Base-by-base conservation (phyloP, 2,329 filamentous ascomycete species). In the Cytospora leucostoma region DNA sequence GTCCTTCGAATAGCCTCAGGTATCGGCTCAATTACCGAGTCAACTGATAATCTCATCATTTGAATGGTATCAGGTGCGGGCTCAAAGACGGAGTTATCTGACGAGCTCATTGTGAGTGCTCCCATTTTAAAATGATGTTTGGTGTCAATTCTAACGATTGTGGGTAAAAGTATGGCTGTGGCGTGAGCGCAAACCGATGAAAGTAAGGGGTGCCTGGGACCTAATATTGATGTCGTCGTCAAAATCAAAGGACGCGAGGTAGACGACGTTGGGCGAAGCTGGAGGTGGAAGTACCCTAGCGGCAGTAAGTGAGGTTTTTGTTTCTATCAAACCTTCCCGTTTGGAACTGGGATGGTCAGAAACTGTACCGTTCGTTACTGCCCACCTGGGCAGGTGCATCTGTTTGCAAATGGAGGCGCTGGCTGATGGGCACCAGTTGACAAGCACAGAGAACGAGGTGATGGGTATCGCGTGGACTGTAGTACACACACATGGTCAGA, bases 401-500 rank as follows among this genome's bases (percentile, higher is more conserved):
- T 52, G 15, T 3, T 32, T 4, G n/a, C 34, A 35, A 8, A 15
- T 37, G 13, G 47, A 49, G 13, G 51, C 17, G 37, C 2, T 4
- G 27, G 50, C 19, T 11, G 38, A 27, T 17, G 17, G 35, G 52
- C n/a, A 5, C 15, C 13, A 19, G n/a, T n/a, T n/a, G n/a, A n/a
- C n/a, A n/a, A n/a, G n/a, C n/a, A n/a, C n/a, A n/a, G 37, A 19
- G 37, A n/a, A 32, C 38, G 44, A n/a, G 13, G 44, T 13, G 32
- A 54, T 35, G 35, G 37, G 51, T 40, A 35, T 49, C 38, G 27
- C 37, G 32, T 37, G 55, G 44, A 10, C n/a, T 21, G 44, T 47
- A 47, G 44, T n/a, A 49, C 51, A 61, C 38, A 55, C 51, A 61
- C 44, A 38, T 19, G 51, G 51, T 61, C 58, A 61, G 51, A 61